These are phyloP conservation scores for Fusarium coicis DNA, from an alignment of 2,329 filamentous ascomycete genomes.

Conservation along the genomic window DNA sequence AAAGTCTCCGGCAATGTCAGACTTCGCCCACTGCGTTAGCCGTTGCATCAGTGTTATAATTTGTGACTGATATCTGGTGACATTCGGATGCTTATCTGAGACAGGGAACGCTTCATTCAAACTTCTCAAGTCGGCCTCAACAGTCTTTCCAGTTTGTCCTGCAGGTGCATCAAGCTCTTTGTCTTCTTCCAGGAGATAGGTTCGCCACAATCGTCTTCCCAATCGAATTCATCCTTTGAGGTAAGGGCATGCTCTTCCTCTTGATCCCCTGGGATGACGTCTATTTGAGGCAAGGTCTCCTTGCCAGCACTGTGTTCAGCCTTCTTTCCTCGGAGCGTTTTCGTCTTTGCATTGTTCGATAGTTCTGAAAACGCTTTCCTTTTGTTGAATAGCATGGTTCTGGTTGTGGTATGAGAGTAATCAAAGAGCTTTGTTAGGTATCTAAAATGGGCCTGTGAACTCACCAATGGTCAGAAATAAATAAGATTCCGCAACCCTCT, in stretches of 20 bases:
- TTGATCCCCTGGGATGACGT: neutral
- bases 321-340: neutral
- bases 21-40: neutral
- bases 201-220: neutral
- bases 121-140: neutral
- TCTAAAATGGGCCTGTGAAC: too few species aligned
- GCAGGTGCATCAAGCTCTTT: neutral
- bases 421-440: too few species aligned
- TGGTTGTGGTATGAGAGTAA: too few species aligned
- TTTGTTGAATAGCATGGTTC: neutral
- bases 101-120: neutral
- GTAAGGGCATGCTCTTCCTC: neutral
- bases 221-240: neutral
- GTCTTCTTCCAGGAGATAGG: neutral
- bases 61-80: neutral
- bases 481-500: neutral
- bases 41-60: neutral
- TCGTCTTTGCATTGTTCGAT: neutral
- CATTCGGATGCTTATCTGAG: neutral
- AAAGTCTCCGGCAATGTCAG: neutral
- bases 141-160: neutral
- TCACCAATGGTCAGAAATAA: too few species aligned
- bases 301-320: neutral
- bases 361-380: neutral
- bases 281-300: neutral